Evolutionary conservation across 202 grass and related monocot genomes (phyloP), one percentile per base, ranked within the genome.

Genomic region (Dendrocalamus latiflorus): DNA sequence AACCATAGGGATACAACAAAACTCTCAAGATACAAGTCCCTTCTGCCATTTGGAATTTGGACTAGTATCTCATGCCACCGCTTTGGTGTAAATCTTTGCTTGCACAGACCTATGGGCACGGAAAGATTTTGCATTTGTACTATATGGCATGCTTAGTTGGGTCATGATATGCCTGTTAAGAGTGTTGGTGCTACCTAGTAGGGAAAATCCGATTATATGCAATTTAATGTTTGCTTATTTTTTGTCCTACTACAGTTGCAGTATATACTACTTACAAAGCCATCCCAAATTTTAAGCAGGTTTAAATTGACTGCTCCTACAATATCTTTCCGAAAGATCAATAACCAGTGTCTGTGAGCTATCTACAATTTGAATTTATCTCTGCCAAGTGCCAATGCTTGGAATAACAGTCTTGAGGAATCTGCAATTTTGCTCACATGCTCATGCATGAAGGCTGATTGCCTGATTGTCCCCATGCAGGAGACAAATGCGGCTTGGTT

Each of bases 1-100:
- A 76, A 77, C 50, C 49, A 76, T 26, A 7, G 13, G 39, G 63
- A 69, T 77, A 34, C 13, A 84, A 70, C 53, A 39, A 49, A 69
- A 49, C 9, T 69, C 51, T 76, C 15, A 17, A 45, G 26, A 17
- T 70, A 48, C 49, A 33, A 41, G 3, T 41, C 48, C 21, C 22
- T 26, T 44, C 72, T 43, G 55, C 18, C 38, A 17, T 60, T 70
- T 70, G 9, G 36, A 22, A n/a, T n/a, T n/a, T 24, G 11, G 57
- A 60, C 21, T n/a, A n/a, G n/a, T 16, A 9, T 22, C 53, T 48
- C 7, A 9, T 71, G 18, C 30, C 24, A 58, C 14, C 14, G 2
- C 16, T 62, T 62, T 38, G 22, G 1, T 44, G 34, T 67, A 68
- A 69, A 42, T 28, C 56, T 49, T 56, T 68, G 26, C 14, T 53